phyloP scores from a whole-genome alignment of 2,329 filamentous ascomycete genomes.

The Ophiosphaerella narmari region DNA sequence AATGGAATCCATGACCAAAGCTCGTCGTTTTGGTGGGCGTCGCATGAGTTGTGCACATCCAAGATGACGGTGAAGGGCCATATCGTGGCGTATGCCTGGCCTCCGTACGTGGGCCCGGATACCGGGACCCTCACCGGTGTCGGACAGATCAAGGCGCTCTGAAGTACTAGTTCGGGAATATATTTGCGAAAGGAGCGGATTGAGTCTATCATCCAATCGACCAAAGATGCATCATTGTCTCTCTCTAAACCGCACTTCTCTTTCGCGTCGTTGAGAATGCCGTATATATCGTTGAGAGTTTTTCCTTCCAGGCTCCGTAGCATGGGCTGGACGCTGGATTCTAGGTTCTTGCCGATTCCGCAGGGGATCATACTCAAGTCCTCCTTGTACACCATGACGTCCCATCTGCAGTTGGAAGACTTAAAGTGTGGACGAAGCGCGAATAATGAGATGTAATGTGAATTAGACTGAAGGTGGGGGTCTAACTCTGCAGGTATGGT shows the following conservation, averaged over 20 bases:
- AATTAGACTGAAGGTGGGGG: conserved; percentile 9
- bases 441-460: conserved; percentile 15
- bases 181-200: conserved; percentile 33
- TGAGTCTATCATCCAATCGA: conserved; percentile 29
- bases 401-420: conserved; percentile 47
- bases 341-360: conserved; percentile 28
- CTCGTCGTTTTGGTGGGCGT: conserved; percentile 16
- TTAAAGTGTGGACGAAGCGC: conserved; percentile 39
- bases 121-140: conserved; percentile 28
- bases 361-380: conserved; percentile 46
- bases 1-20: conserved; percentile 38
- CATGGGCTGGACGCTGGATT: conserved; percentile 16
- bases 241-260: not conserved
- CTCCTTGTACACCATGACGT: conserved; percentile 45
- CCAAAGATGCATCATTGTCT: conserved; percentile 36
- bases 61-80: conserved; percentile 45
- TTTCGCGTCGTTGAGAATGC: not conserved
- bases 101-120: conserved; percentile 1
- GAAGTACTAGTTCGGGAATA: conserved; percentile 44
- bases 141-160: conserved; percentile 43
- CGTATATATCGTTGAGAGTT: conserved; percentile 1
- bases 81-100: conserved; percentile 28
- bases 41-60: conserved; percentile 30
- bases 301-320: conserved; percentile 13
- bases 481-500: conserved; percentile 45